Percentiles rank a stretch among this genome's conserved stretches.
phyloP scores from a whole-genome alignment of 148 eudicot species.

The Camellia lanceoleosa region DNA sequence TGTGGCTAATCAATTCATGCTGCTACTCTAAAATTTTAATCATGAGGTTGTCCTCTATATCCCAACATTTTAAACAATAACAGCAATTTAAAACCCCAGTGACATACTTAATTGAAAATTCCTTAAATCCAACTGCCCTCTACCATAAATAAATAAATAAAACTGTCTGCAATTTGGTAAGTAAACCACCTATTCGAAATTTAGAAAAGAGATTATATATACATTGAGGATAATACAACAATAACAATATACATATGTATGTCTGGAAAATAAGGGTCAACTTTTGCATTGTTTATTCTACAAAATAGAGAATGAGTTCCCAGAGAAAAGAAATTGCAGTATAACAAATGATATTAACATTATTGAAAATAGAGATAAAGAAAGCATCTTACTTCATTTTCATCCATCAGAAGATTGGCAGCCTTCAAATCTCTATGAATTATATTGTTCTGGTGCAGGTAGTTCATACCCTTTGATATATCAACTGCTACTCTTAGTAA shows the following conservation, averaged over 20 bases:
- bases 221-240: background rate
- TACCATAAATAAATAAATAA: background rate
- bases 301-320: conserved; percentile 1
- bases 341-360: background rate
- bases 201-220: background rate
- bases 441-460: conserved; percentile 89
- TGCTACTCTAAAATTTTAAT: background rate
- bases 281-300: background rate
- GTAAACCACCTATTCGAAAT: background rate
- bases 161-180: background rate
- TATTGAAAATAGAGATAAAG: background rate
- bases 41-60: background rate
- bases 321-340: background rate
- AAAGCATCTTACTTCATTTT: conserved; percentile 65
- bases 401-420: conserved; percentile 96
- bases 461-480: conserved; percentile 89
- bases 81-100: background rate
- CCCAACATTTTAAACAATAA: background rate
- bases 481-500: conserved; percentile 79
- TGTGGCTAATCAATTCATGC: too few relatives aligned
- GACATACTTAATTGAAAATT: background rate
- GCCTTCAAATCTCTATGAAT: conserved; percentile 91
- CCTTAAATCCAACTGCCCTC: background rate
- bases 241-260: background rate
- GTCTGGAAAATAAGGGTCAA: background rate